Base-by-base conservation (phyloP, 257 asterid genomes). In the Asclepias syriaca region DNA sequence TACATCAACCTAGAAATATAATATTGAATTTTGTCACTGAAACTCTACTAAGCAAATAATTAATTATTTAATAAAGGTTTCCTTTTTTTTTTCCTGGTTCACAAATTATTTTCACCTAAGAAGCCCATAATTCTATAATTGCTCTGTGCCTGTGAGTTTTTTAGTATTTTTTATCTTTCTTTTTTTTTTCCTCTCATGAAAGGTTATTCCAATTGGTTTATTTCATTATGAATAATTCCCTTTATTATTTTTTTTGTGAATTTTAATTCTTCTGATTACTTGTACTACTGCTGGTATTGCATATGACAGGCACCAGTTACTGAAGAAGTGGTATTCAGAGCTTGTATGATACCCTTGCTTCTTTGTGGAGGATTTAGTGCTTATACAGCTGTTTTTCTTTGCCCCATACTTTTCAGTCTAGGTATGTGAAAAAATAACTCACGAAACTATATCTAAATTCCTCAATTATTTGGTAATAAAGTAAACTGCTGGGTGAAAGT, bases 281-380 rank as follows among this genome's bases (percentile, higher is more conserved):
- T 50, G 49, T 50, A 73, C 15, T 72, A 59, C 68, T 67, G 29
- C n/a, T 74, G 46, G 59, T 75, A 63, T 71, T 63, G 51, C 64
- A 49, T 75, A 77, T 68, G 58, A 63, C 93, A 92, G 99, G 99
- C 96, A 54, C 99, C 99, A 69, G 78, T 95, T 65, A 86, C 98
- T 0, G 98, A 95, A 80, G 99, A 95, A 81, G 79, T 95, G 89
- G 96, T 95, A 39, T 95, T 95, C 81, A 89, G 99, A 84, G 96
- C 99, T 65, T 95, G 96, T 79, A 95, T 95, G 98, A 82, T 90
- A 72, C 91, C 99, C 61, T 84, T 95, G 86, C 95, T 95, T 66
- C 83, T 90, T 21, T 95, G 97, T 77, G 98, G 92, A 75, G 97
- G 98, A 77, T 88, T 90, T 76, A 82, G 79, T 69, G 86, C 93